Percentiles rank a stretch among this genome's conserved stretches.
Conservation (phyloP, 2,329 filamentous ascomycete genomes). For the Macrophomina pseudophaseolina region DNA sequence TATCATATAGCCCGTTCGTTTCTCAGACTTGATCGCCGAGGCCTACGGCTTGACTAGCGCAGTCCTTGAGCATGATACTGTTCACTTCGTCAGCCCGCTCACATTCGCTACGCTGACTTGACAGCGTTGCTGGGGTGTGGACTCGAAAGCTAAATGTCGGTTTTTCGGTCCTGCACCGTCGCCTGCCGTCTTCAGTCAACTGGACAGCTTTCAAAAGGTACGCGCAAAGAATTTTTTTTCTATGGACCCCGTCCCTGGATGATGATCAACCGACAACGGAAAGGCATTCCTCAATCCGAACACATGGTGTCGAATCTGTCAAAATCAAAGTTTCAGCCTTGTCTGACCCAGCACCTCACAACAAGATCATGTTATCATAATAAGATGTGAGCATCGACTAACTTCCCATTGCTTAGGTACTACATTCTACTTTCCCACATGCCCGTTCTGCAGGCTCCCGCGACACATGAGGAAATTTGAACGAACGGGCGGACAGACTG, state of each 20-base stretch:
- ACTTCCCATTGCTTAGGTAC: conserved; percentile 25
- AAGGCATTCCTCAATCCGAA: conserved; percentile 74
- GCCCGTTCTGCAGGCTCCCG: conserved; percentile 27
- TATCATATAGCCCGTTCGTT: neutral
- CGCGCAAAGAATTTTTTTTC: conserved; percentile 28
- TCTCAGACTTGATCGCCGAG: neutral
- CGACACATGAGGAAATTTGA: conserved; percentile 65
- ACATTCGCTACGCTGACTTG: too few species aligned
- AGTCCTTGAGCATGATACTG: neutral
- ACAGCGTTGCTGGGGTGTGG: too few species aligned
- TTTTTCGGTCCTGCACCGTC: neutral
- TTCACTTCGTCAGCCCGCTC: neutral
- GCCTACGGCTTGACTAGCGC: neutral
- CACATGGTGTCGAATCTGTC: conserved; percentile 68
- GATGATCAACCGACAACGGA: conserved; percentile 69
- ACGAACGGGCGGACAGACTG: conserved; percentile 73
- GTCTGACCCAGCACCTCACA: conserved; percentile 57
- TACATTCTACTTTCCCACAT: neutral
- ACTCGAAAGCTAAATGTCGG: neutral
- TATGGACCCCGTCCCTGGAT: conserved; percentile 45
- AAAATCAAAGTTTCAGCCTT: conserved; percentile 68
- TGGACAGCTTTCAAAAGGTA: conserved; percentile 50
- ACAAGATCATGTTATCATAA: conserved; percentile 25
- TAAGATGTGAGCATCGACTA: conserved; percentile 8
- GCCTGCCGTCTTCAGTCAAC: neutral